Evolutionary conservation across 2,329 filamentous ascomycete species (phyloP), one percentile per base, ranked within the genome.

Genomic region (Zarea fungicola): DNA sequence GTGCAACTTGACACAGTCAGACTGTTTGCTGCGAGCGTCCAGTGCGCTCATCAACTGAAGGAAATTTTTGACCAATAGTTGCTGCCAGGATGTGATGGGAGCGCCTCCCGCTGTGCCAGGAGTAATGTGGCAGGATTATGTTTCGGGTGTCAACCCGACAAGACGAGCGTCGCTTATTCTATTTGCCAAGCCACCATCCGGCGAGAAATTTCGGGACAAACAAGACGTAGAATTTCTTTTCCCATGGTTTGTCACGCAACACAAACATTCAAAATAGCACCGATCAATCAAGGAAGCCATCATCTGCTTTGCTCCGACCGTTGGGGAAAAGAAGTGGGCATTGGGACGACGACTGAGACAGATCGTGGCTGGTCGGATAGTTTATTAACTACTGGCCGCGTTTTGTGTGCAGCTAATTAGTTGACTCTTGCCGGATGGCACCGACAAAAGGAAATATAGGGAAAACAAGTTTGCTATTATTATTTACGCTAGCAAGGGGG

Each of bases 201-300:
- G n/a, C n/a, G n/a, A n/a, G n/a, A n/a, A n/a, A n/a, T n/a, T n/a
- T n/a, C n/a, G n/a, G n/a, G n/a, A n/a, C n/a, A n/a, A n/a, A n/a
- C n/a, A n/a, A n/a, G n/a, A n/a, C n/a, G n/a, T n/a, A n/a, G n/a
- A n/a, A n/a, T n/a, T n/a, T 26, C 19, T 22, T 18, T 28, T 22
- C 25, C 40, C 31, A 25, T 25, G 25, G 29, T 37, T 40, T 49
- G 47, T 49, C 47, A 49, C 34, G 47, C 40, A 44, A 32, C 47
- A 49, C 47, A 39, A 13, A n/a, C n/a, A 39, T 43, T 13, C 7
- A 29, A 42, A 36, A 37, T 40, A 5, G 34, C 26, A 41, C 35
- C 23, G 25, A 6, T 29, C 34, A 6, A 41, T 31, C 35, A 40
- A 26, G n/a, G n/a, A n/a, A 41, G 40, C 47, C 44, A 34, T 44